phyloP scores from a whole-genome alignment of 257 asterid genomes.

The Lycium barbarum region DNA sequence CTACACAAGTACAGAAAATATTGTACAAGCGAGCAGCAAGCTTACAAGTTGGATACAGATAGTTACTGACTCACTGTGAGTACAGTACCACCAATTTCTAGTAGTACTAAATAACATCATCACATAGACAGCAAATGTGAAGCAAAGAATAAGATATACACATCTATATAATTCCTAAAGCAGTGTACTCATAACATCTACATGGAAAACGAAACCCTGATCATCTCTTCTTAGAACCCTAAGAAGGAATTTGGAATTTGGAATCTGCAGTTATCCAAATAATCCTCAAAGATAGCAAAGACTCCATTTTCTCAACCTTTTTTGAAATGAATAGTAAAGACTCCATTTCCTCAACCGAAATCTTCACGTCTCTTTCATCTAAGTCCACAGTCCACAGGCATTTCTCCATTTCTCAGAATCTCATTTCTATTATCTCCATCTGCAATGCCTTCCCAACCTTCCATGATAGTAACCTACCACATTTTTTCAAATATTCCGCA shows the following conservation, averaged over 20 bases:
- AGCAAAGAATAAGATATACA: neutral
- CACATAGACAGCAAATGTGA: neutral
- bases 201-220: neutral
- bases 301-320: neutral
- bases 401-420: constrained; percentile 6
- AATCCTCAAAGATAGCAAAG: constrained; percentile 23
- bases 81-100: neutral
- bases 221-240: constrained; percentile 7
- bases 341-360: constrained; percentile 7
- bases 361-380: neutral
- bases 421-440: neutral
- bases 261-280: neutral
- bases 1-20: neutral
- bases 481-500: neutral
- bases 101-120: neutral
- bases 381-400: constrained; percentile 4
- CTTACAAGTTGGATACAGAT: constrained; percentile 2
- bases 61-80: constrained; percentile 11
- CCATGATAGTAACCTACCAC: neutral
- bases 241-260: neutral
- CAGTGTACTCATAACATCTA: neutral
- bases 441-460: constrained; percentile 19
- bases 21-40: constrained; percentile 15
- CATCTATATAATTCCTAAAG: neutral
- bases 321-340: neutral